phyloP scores from a whole-genome alignment of 192 early-diverging fungal species.

The Coemansia erecta region DNA sequence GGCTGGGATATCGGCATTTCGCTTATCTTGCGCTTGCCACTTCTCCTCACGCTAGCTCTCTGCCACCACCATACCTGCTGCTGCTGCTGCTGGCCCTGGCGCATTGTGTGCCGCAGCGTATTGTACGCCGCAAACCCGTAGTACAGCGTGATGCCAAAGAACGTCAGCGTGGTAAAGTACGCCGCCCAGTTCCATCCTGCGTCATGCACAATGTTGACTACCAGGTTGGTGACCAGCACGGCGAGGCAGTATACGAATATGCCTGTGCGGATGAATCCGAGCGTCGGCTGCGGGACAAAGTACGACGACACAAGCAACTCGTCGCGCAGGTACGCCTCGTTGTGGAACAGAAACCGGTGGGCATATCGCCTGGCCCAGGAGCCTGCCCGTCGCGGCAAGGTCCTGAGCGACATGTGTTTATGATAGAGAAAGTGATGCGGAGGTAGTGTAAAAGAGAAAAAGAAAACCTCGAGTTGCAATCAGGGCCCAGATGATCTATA shows the following conservation, averaged over 20 bases:
- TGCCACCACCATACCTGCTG: not conserved
- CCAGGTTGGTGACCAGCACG: slow-evolving; percentile 36
- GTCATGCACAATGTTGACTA: slow-evolving; percentile 28
- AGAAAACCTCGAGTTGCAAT: not conserved
- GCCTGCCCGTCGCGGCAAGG: not conserved
- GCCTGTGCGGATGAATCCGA: slow-evolving; percentile 5
- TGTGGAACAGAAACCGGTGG: slow-evolving; percentile 38
- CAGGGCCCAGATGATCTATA: too few relatives aligned
- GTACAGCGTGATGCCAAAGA: slow-evolving; percentile 36
- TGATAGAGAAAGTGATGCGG: not conserved
- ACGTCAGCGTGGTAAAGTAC: slow-evolving; percentile 50
- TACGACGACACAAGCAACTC: slow-evolving; percentile 39
- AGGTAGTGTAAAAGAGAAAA: not conserved
- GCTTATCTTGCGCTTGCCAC: too few relatives aligned
- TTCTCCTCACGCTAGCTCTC: too few relatives aligned
- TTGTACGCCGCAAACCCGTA: slow-evolving; percentile 40
- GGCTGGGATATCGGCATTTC: too few relatives aligned
- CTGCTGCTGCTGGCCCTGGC: not conserved
- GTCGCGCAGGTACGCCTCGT: slow-evolving; percentile 20
- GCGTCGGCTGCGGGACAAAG: slow-evolving; percentile 21
- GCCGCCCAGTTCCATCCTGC: slow-evolving; percentile 51
- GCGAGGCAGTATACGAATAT: slow-evolving; percentile 35
- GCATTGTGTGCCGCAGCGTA: slow-evolving; percentile 9
- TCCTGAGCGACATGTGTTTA: not conserved
- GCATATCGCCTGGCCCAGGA: slow-evolving; percentile 2